Evolutionary conservation across 352 stramenopile species (phyloP), one percentile per base, ranked within the genome.

Genomic region (Saprolegnia parasitica): DNA sequence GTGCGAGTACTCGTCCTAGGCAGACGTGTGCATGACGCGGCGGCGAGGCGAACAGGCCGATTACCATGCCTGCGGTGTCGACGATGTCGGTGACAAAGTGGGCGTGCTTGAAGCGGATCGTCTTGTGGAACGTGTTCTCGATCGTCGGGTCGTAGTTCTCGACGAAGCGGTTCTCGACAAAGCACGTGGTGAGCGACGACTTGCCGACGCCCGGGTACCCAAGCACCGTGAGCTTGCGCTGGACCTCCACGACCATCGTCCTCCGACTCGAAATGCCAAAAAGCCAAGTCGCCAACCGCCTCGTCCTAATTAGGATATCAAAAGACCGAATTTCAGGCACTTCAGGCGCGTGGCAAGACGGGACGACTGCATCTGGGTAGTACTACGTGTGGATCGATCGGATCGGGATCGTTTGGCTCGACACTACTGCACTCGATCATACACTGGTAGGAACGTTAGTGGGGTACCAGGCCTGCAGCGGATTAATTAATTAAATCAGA

Each of bases 51-150:
- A 23, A 2, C 13, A 3, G 0, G 42, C 5, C 21, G 72, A 76
- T 26, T 74, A 95, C 87, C 87, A 98, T 98, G 65, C 95, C 95
- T 15, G 95, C 95, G n/a, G 93, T 98, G 76, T 98, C 95, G 72
- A 98, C 93, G 74, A 98, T 98, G 74, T 98, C 95, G 26, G 93
- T 98, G 39, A 96, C 88, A 68, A 98, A 98, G 77, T 98, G 91
- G 23, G 96, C 95, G 74, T 97, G 97, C n/a, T 89, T 81, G 80
- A 98, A 98, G 42, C 92, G 87, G 62, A 98, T 97, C 10, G 89
- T 98, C 81, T 98, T 98, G 81, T 97, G 90, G 73, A 97, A 96
- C 32, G 92, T 98, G 77, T 96, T 98, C 78, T 98, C 95, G 73
- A 98, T 98, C 6, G 95, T 98, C 54, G 95, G 93, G 77, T 98